A percentile compares a stretch with the other conserved stretches of the same genome.
These are phyloP conservation scores for Salvia splendens DNA, from an alignment of 257 asterid species.

Conservation along the genomic window DNA sequence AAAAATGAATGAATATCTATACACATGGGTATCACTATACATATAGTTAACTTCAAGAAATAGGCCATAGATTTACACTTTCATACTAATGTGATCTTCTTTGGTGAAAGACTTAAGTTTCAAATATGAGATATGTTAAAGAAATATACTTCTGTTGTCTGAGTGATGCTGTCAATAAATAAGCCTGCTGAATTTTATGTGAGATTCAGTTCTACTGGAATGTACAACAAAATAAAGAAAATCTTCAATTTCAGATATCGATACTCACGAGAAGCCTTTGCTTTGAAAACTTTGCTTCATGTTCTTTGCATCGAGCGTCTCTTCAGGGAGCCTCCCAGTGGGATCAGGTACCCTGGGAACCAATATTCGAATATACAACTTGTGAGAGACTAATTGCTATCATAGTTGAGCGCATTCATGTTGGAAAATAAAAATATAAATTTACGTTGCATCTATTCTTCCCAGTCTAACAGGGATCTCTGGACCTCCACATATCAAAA, in stretches of 20 bases:
- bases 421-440: not conserved
- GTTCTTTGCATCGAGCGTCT: conserved; percentile 64
- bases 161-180: not conserved
- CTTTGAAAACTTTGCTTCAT: conserved; percentile 63
- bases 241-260: not conserved
- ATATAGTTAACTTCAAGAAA: not conserved
- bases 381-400: not conserved
- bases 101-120: not conserved
- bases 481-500: conserved; percentile 90
- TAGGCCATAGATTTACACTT: not conserved
- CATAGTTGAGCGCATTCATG: not conserved
- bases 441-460: conserved; percentile 73
- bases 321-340: conserved; percentile 87
- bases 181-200: not conserved
- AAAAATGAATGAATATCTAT: conserved; percentile 14
- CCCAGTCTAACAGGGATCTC: conserved; percentile 68
- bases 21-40: not conserved
- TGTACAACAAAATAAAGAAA: conserved; percentile 6
- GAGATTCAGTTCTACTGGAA: not conserved
- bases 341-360: conserved; percentile 76
- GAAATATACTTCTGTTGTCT: not conserved
- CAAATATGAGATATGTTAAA: conserved; percentile 16
- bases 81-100: not conserved
- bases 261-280: conserved; percentile 91
- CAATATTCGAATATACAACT: conserved; percentile 20